Evolutionary conservation across 2,329 filamentous ascomycete genomes (phyloP), one percentile per base, ranked within the genome.

Genomic region (Sporothrix globosa): DNA sequence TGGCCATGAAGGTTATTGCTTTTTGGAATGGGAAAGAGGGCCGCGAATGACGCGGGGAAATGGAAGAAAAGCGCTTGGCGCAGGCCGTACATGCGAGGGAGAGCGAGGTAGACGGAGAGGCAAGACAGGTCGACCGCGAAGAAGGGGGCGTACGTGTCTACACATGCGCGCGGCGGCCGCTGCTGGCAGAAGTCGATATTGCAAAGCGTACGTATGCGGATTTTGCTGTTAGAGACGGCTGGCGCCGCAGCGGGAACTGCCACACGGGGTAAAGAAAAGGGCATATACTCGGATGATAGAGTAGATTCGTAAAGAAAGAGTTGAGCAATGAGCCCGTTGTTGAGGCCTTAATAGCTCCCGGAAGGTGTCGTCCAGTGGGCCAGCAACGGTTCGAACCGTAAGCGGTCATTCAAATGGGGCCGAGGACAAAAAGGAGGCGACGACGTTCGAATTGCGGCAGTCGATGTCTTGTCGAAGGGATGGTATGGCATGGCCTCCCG

Each of bases 211-310:
- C 27, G 41, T 50, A 65, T 65, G 61, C 44, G 24, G 17, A n/a
- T 14, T 69, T 69, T 30, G 44, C 27, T 44, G 48, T n/a, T 52
- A 48, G 71, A 69, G 34, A 67, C 60, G 69, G 69, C 67, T 67
- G 61, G 61, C 60, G 69, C 69, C 60, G 71, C 60, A 30, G 67
- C 67, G 52, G 67, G 46, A 68, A 46, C 58, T 19, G 67, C 63
- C 44, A 65, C 30, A 66, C n/a, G 30, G 61, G 54, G 44, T 44
- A 21, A 46, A 41, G 39, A 44, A 21, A 46, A 41, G 39, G 21
- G 34, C 10, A 44, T 61, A 44, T 44, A 48, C 9, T 44, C 11
- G 10, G 41, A 44, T 14, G 61, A 34, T 10, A 24, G 11, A 19
- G 21, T 14, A 46, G 21, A 44, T 9, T 34, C 34, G 41, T 5